Base-by-base conservation (phyloP, 2,329 filamentous ascomycete species). In the Ophiocordyceps unilateralis region DNA sequence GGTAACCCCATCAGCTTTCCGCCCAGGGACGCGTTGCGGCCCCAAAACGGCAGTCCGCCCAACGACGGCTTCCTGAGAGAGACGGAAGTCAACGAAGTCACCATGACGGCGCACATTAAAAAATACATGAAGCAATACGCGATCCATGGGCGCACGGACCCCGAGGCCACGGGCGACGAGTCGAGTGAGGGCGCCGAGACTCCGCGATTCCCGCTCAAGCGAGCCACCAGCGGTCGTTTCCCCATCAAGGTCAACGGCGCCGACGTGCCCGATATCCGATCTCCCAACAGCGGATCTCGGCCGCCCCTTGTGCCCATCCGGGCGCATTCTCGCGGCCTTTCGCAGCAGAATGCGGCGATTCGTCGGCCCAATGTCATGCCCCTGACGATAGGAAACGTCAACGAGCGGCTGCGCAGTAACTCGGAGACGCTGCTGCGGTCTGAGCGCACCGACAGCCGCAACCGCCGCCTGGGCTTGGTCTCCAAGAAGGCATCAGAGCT, bases 1-100 rank as follows among this genome's bases (percentile, higher is more conserved):
- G 86, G 86, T 39, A 95, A 95, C 52, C 84, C 84, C 9, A 74
- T 95, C 45, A 74, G 72, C 45, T 89, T 89, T 52, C 87, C 87
- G 4, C 81, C 84, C 15, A 76, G 72, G 51, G 78, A 82, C 49
- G 69, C 81, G 14, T 59, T 86, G 22, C 76, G 80, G 50, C 64
- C 74, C 11, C 70, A 72, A 52, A 66, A 69, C 17, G 62, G 62
- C 36, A 76, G 66, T 41, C 71, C 72, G 17, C 67, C 73, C 2
- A 73, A 74, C 49, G 72, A 76, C 32, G 66, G 66, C 2, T 60
- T 65, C 14, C 50, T 67, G 38, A 53, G 59, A 43, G 79, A 83
- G 51, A 74, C 67, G 44, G 80, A 84, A 51, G 70, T 78, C 24
- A 73, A 71, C 14, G 75, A 79, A 46, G 67, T 78, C 9, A 64